Conservation (phyloP, 306 rosid genomes). For the Sicyos edulis region DNA sequence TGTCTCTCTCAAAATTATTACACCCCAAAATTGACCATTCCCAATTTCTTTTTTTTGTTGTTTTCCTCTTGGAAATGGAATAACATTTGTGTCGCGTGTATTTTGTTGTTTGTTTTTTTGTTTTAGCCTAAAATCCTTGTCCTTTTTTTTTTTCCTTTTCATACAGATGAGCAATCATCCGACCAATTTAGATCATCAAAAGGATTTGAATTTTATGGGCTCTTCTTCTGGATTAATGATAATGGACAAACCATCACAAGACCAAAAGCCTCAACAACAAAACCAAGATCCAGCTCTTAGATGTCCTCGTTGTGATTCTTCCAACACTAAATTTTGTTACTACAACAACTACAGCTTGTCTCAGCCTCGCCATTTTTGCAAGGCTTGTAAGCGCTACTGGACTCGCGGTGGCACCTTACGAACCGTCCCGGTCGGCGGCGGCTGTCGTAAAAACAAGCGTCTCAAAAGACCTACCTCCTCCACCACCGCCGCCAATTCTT, state of each 20-base stretch:
- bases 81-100: not conserved
- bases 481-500: not conserved
- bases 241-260: slow-evolving; percentile 39
- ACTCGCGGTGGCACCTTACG: slow-evolving; percentile 90
- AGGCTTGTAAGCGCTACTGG: slow-evolving; percentile 97
- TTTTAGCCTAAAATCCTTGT: too few species aligned
- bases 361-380: slow-evolving; percentile 94
- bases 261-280: slow-evolving; percentile 24
- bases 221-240: slow-evolving; percentile 29
- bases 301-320: slow-evolving; percentile 93
- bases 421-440: slow-evolving; percentile 91
- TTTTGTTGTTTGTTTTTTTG: not conserved
- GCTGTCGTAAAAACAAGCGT: slow-evolving; percentile 82
- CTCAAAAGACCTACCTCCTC: slow-evolving; percentile 35
- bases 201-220: slow-evolving; percentile 37
- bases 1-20: slow-evolving; percentile 44
- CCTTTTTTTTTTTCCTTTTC: too few species aligned
- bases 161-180: slow-evolving; percentile 27
- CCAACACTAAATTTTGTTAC: slow-evolving; percentile 95
- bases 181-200: slow-evolving; percentile 40
- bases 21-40: slow-evolving; percentile 43
- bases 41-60: slow-evolving; percentile 14
- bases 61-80: not conserved
- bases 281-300: slow-evolving; percentile 38
- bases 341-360: slow-evolving; percentile 95